These are phyloP conservation scores for Pleurotus sapidus DNA, from an alignment of 768 basidiomycete genomes.

Conservation along the genomic window DNA sequence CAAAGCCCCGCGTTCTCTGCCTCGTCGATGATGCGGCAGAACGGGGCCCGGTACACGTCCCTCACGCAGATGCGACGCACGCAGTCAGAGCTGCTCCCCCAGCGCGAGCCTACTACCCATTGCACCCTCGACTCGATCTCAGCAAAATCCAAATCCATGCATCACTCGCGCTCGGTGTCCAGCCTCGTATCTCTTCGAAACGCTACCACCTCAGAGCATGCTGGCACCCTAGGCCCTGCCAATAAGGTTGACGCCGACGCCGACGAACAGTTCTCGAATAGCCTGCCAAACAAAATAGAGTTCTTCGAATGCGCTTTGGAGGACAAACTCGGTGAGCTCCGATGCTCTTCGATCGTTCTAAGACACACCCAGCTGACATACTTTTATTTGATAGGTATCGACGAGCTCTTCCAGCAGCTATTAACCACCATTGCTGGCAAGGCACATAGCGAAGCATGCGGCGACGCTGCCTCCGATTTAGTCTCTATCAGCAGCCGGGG, in stretches of 20 bases:
- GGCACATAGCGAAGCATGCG: neutral
- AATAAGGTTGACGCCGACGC: neutral
- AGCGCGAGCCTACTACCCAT: neutral
- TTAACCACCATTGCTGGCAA: neutral
- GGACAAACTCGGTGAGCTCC: neutral
- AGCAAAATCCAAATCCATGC: neutral
- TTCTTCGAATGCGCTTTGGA: constrained; percentile 2
- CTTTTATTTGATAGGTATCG: neutral
- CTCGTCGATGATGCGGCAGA: neutral
- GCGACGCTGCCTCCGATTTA: neutral
- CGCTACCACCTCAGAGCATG: neutral
- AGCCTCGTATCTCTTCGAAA: neutral
- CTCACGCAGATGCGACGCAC: constrained; percentile 1
- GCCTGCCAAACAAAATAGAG: constrained; percentile 1
- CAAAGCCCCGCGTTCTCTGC: neutral
- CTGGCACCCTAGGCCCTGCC: no score
- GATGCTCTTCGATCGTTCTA: no score
- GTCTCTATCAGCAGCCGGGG: neutral
- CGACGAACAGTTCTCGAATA: neutral
- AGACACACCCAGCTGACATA: neutral
- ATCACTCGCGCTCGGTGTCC: neutral
- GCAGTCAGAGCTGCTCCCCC: neutral
- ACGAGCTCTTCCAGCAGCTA: neutral
- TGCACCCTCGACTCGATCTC: neutral
- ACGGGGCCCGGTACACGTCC: neutral